phyloP scores from a whole-genome alignment of 495 filamentous ascomycete genomes.

The Aspergillus cavernicola region DNA sequence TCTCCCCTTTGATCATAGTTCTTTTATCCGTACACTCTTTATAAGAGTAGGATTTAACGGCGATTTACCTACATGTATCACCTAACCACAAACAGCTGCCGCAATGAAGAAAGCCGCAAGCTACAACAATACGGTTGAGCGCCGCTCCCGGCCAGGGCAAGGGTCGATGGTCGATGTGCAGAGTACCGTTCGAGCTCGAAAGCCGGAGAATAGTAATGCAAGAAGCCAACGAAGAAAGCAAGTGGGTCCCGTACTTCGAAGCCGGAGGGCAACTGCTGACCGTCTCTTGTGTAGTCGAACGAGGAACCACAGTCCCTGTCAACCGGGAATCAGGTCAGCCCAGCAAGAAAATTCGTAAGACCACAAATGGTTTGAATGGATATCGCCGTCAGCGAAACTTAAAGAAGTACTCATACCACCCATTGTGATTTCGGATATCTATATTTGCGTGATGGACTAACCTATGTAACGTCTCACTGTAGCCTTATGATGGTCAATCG shows the following conservation, averaged over 20 bases:
- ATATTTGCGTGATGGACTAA: background rate
- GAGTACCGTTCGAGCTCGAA: background rate
- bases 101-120: background rate
- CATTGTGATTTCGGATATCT: background rate
- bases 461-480: background rate
- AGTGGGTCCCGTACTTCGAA: background rate
- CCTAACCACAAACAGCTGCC: no score
- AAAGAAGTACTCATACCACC: constrained; percentile 6
- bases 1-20: no score
- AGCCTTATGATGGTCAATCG: constrained; percentile 11
- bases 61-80: no score
- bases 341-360: background rate
- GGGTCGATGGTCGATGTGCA: background rate
- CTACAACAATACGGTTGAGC: background rate
- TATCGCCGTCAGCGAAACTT: constrained; percentile 7
- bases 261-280: background rate
- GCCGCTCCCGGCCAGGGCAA: background rate
- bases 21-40: no score
- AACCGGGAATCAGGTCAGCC: no score
- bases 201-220: background rate
- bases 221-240: background rate
- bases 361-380: background rate
- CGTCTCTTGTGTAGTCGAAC: background rate
- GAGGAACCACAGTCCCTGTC: background rate
- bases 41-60: no score